A percentile compares a stretch with the other conserved stretches of the same genome.
Evolutionary conservation across 257 asterid species (phyloP).

Genomic region (Mentha longifolia): DNA sequence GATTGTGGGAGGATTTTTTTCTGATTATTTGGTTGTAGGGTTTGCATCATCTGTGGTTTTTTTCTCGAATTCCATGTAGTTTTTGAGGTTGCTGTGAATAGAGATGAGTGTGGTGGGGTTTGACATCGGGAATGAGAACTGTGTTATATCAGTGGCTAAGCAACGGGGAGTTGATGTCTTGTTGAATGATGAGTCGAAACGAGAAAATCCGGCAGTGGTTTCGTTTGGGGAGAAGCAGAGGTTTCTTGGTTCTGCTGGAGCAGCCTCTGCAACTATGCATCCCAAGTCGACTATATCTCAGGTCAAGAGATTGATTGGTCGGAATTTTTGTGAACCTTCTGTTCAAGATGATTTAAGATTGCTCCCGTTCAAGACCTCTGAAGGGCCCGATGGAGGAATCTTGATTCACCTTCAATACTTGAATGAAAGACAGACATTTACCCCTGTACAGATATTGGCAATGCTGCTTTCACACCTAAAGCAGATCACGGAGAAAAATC

Average conservation of each 20-base stretch:
- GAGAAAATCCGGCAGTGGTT: constrained; percentile 88
- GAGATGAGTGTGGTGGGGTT: constrained; percentile 89
- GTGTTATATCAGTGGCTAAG: constrained; percentile 86
- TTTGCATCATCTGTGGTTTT: constrained; percentile 23
- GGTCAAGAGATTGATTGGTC: constrained; percentile 87
- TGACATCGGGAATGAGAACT: constrained; percentile 94
- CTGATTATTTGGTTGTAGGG: constrained; percentile 27
- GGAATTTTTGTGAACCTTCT: constrained; percentile 55
- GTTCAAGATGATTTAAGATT: constrained; percentile 75
- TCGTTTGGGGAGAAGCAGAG: constrained; percentile 95
- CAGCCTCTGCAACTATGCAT: constrained; percentile 91
- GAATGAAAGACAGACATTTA: constrained; percentile 65
- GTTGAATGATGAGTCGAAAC: constrained; percentile 85
- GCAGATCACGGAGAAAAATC: constrained; percentile 76
- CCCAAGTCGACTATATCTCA: constrained; percentile 92
- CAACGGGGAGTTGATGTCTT: constrained; percentile 87
- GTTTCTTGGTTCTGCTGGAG: constrained; percentile 89
- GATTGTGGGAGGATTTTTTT: not conserved
- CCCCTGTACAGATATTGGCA: constrained; percentile 78
- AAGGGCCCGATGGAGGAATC: constrained; percentile 81
- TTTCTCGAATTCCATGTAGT: constrained; percentile 29
- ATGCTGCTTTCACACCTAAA: constrained; percentile 86
- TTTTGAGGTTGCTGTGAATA: constrained; percentile 36
- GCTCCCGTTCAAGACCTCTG: constrained; percentile 79
- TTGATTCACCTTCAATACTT: constrained; percentile 68